Base-by-base conservation (phyloP, 2,329 filamentous ascomycete species). In the Exophiala spinifera region DNA sequence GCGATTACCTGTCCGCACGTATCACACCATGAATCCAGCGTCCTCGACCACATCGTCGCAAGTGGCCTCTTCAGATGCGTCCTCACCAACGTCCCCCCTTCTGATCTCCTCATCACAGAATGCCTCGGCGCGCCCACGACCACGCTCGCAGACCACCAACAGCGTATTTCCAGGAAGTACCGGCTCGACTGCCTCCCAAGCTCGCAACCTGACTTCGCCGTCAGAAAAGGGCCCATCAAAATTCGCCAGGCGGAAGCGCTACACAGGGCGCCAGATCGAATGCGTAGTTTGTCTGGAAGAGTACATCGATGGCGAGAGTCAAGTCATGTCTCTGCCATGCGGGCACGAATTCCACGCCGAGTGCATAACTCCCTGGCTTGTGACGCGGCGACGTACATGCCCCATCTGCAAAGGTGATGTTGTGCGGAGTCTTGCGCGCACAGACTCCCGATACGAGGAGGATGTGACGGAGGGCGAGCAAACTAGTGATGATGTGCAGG, bases 391-490 rank as follows among this genome's bases (percentile, higher is more conserved):
- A 60, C 86, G 94, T 60, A 99, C 94, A n/a, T 99, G 94, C 66
- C 94, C 94, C 0, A 97, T 99, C 57, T 99, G 94, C 76, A 99
- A 99, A 75, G 91, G 91, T 46, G 94, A 99, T 68, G 94, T 99
- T 33, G 92, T 99, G 14, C 71, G 75, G 40, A 77, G 75, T 1
- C 67, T 90, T 60, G 80, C 84, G 15, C 78, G 76, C 28, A 61
- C 59, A n/a, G 62, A 64, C 17, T 40, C 60, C 25, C 64, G 37
- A 4, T 25, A 21, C 14, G 43, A 28, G 14, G 52, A 61, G 4
- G 57, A 55, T 15, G 56, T 54, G 13, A 46, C 46, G 21, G 63
- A 72, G 23, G 67, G 71, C 28, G 72, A 77, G 40, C 67, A 72
- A 20, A 72, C 73, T 15, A 69, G 70, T n/a, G 70, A 76, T 37